These are phyloP conservation scores for Beauveria varroae DNA, from an alignment of 2,329 filamentous ascomycete species.

Conservation along the genomic window DNA sequence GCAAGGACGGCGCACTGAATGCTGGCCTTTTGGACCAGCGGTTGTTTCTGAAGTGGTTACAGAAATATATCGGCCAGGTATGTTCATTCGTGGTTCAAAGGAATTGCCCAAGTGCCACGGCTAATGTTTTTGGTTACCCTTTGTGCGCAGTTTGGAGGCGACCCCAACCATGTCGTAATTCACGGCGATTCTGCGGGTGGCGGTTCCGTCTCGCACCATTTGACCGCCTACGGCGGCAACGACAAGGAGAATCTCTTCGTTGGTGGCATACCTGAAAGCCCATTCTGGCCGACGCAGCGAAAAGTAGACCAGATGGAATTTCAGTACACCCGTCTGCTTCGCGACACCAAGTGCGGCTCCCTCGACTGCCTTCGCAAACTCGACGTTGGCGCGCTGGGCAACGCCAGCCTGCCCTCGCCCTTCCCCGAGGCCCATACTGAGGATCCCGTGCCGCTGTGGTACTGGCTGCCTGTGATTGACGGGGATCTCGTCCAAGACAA, in stretches of 20 bases:
- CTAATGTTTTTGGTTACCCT: not conserved
- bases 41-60: slow-evolving; percentile 52
- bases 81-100: not conserved
- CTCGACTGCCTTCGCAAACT: slow-evolving; percentile 35
- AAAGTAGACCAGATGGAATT: slow-evolving; percentile 37
- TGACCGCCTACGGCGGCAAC: slow-evolving; percentile 38
- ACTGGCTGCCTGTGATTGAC: slow-evolving; percentile 45
- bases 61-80: slow-evolving; percentile 47
- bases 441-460: slow-evolving; percentile 33
- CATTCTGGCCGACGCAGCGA: slow-evolving; percentile 43
- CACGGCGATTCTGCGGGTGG: slow-evolving; percentile 56
- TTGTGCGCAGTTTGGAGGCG: slow-evolving; percentile 44
- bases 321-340: slow-evolving; percentile 26
- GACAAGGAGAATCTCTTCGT: slow-evolving; percentile 36
- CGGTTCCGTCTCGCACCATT: slow-evolving; percentile 48
- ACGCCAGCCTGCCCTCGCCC: slow-evolving; percentile 24
- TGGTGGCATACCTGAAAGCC: slow-evolving; percentile 38
- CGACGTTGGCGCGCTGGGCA: slow-evolving; percentile 29
- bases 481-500: slow-evolving; percentile 36
- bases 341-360: slow-evolving; percentile 9
- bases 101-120: not conserved
- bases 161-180: slow-evolving; percentile 51
- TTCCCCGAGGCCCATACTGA: slow-evolving; percentile 32
- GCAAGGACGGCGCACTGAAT: slow-evolving; percentile 50
- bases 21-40: slow-evolving; percentile 58